Percentiles rank a stretch among this genome's conserved stretches.
phyloP scores from a whole-genome alignment of 2,329 filamentous ascomycete genomes.

The Penicillium sp. region DNA sequence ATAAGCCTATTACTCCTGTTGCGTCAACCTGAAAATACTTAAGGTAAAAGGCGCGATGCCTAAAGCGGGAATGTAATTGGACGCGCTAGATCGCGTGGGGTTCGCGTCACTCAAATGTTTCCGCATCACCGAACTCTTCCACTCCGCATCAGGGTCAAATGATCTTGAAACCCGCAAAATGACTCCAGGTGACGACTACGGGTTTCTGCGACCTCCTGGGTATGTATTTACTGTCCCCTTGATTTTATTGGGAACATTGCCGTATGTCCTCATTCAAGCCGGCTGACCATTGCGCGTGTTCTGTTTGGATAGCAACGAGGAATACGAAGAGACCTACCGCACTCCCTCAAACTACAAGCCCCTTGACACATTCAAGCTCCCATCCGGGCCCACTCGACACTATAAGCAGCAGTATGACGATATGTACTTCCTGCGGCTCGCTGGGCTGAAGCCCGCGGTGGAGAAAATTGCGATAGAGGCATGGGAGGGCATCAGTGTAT shows the following conservation, averaged over 20 bases:
- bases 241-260: too few relatives aligned
- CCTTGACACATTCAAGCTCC: constrained; percentile 71
- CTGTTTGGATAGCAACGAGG: constrained; percentile 31
- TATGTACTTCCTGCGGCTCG: constrained; percentile 92
- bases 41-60: constrained; percentile 1
- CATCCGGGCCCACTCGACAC: constrained; percentile 62
- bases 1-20: neutral
- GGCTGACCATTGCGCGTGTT: constrained; percentile 14
- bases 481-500: constrained; percentile 72
- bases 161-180: constrained; percentile 13
- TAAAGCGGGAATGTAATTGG: constrained; percentile 28
- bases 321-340: constrained; percentile 52
- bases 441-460: constrained; percentile 81
- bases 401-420: constrained; percentile 97
- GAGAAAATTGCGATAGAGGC: constrained; percentile 71
- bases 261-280: neutral
- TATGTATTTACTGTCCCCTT: constrained; percentile 10
- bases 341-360: constrained; percentile 68
- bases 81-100: constrained; percentile 26
- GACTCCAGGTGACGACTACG: constrained; percentile 20
- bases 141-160: neutral
- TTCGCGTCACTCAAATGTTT: constrained; percentile 11
- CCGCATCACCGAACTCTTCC: constrained; percentile 10
- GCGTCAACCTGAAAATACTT: neutral
- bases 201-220: constrained; percentile 32